phyloP scores from a whole-genome alignment of 2,329 filamentous ascomycete species.

The Talaromyces amestolkiae region DNA sequence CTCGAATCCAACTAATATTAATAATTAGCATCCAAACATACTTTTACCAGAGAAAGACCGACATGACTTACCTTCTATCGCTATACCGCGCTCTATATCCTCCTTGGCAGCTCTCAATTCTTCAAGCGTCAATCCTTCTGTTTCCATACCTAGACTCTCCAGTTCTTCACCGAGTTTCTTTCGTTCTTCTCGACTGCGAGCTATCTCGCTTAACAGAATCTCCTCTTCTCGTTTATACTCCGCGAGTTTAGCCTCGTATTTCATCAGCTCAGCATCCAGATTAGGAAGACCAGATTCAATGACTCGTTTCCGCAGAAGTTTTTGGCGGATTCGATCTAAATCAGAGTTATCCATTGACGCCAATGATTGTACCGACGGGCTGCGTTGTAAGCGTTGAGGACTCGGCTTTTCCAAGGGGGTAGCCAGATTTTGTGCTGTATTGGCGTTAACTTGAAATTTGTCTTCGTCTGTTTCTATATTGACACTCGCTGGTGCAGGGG shows the following conservation, averaged over 20 bases:
- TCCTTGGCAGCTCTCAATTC: constrained; percentile 42
- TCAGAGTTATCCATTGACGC: constrained; percentile 25
- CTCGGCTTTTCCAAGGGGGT: not conserved
- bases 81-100: constrained; percentile 21
- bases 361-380: constrained; percentile 22
- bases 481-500: not conserved
- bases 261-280: constrained; percentile 46
- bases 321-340: constrained; percentile 36
- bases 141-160: constrained; percentile 49
- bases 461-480: not conserved
- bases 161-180: constrained; percentile 49
- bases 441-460: constrained; percentile 10
- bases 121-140: constrained; percentile 46
- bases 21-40: not conserved
- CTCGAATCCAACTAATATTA: not conserved
- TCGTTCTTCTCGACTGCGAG: constrained; percentile 43
- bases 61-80: constrained; percentile 20
- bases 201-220: constrained; percentile 46
- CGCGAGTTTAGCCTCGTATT: constrained; percentile 34
- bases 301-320: constrained; percentile 45
- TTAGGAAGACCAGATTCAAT: constrained; percentile 50
- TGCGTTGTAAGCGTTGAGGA: constrained; percentile 19
- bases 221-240: constrained; percentile 37
- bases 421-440: not conserved
- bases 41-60: not conserved